Evolutionary conservation across 169 alveolate species (phyloP).

Genomic region (Plasmodium coatneyi): DNA sequence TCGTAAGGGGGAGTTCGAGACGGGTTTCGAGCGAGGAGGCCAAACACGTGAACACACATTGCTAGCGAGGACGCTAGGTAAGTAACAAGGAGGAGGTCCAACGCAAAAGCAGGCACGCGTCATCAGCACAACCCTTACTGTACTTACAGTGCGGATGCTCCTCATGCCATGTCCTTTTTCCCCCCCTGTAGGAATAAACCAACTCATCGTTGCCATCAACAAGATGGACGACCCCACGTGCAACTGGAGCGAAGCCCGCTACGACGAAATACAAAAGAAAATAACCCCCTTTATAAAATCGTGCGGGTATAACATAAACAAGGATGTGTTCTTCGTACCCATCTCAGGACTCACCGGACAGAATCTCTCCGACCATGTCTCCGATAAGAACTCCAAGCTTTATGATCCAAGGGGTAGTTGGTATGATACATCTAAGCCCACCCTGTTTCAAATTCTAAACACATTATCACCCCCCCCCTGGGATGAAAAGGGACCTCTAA

Average conservation of each 20-base stretch:
- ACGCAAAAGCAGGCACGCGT: too few species aligned
- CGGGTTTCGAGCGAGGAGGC: constrained; percentile 99
- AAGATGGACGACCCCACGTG: constrained; percentile 99
- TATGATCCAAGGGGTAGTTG: constrained; percentile 81
- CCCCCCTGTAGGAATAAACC: constrained; percentile 91
- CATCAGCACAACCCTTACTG: not conserved
- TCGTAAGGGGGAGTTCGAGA: constrained; percentile 98
- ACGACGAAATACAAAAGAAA: constrained; percentile 86
- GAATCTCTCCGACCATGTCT: constrained; percentile 91
- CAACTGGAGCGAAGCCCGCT: constrained; percentile 95
- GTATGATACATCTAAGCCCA: constrained; percentile 86
- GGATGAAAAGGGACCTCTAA: constrained; percentile 86
- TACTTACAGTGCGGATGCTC: too few species aligned
- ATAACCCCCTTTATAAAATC: constrained; percentile 92
- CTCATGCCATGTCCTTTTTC: not conserved
- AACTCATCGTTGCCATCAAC: constrained; percentile 96
- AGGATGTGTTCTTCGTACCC: constrained; percentile 95
- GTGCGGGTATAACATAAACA: constrained; percentile 91
- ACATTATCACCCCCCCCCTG: constrained; percentile 82
- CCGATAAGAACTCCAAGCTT: constrained; percentile 76
- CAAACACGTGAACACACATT: constrained; percentile 99
- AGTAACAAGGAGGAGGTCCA: too few species aligned
- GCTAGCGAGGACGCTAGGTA: constrained; percentile 91
- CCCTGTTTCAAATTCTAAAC: constrained; percentile 89
- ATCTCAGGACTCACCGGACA: constrained; percentile 97